A percentile compares a stretch with the other conserved stretches of the same genome.
Evolutionary conservation across 1,284 basidiomycete genomes (phyloP).

Genomic region (Malassezia dermatis): DNA sequence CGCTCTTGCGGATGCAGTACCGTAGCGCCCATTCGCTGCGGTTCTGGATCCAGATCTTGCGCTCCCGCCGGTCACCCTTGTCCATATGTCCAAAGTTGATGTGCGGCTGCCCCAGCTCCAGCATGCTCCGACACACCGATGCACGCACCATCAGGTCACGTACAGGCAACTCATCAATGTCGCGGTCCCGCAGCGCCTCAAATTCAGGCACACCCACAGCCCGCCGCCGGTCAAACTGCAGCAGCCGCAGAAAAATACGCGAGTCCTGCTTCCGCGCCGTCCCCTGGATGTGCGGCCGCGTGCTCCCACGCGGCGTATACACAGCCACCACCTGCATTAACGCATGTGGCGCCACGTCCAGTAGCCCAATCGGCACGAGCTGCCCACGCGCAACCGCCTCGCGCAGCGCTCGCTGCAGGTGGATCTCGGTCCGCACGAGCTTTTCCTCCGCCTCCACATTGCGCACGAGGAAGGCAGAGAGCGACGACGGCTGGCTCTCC

Average conservation of each 20-base stretch:
- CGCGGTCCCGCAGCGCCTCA: constrained; percentile 34
- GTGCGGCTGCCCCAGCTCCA: constrained; percentile 52
- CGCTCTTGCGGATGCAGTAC: constrained; percentile 52
- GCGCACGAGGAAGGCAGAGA: constrained; percentile 48
- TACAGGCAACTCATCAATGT: constrained; percentile 50
- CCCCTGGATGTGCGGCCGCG: constrained; percentile 50
- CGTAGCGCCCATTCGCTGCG: constrained; percentile 50
- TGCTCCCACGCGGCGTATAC: constrained; percentile 51
- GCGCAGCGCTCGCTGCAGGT: constrained; percentile 50
- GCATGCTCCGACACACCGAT: constrained; percentile 50
- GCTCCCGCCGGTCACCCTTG: constrained; percentile 51
- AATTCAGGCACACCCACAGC: constrained; percentile 33
- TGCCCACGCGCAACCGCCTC: constrained; percentile 47
- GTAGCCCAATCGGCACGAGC: constrained; percentile 48
- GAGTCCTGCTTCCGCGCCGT: constrained; percentile 52
- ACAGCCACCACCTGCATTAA: constrained; percentile 50
- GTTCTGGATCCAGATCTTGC: constrained; percentile 52
- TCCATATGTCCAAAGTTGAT: constrained; percentile 54
- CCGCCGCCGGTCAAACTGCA: constrained; percentile 48
- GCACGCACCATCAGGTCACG: constrained; percentile 52
- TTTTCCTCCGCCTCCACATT: constrained; percentile 51
- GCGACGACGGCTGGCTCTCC: constrained; percentile 49
- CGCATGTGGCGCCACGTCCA: constrained; percentile 45
- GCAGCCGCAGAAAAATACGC: constrained; percentile 51
- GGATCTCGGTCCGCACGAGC: constrained; percentile 50